Evolutionary conservation across 805 yeast genomes (phyloP).

Genomic region (Wickerhamomyces bovis): DNA sequence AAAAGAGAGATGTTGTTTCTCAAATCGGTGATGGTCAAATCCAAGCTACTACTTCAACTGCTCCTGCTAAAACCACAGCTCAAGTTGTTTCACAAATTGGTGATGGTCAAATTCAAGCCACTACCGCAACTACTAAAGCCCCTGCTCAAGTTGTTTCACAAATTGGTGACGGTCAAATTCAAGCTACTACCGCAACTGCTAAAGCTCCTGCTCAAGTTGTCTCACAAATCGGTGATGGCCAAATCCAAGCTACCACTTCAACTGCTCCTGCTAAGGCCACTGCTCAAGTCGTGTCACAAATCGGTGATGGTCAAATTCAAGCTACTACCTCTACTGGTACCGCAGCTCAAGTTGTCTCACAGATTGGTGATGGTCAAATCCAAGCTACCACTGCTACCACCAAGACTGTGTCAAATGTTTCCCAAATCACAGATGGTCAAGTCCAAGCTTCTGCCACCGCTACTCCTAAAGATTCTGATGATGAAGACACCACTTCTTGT

Average conservation of each 20-base stretch:
- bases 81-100: slow-evolving; percentile 21
- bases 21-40: slow-evolving; percentile 28
- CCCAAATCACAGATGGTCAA: slow-evolving; percentile 18
- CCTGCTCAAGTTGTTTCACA: slow-evolving; percentile 21
- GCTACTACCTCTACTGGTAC: slow-evolving; percentile 14
- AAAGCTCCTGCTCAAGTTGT: slow-evolving; percentile 16
- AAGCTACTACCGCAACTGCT: slow-evolving; percentile 18
- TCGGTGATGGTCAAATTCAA: slow-evolving; percentile 28
- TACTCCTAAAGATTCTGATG: slow-evolving; percentile 17
- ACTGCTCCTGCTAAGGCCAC: slow-evolving; percentile 19
- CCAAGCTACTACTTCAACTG: slow-evolving; percentile 24
- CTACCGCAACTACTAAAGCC: slow-evolving; percentile 18
- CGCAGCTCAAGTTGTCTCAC: slow-evolving; percentile 21
- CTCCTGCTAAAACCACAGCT: slow-evolving; percentile 17
- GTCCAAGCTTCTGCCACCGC: slow-evolving; percentile 22
- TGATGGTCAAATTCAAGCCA: slow-evolving; percentile 27
- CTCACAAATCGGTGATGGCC: slow-evolving; percentile 20
- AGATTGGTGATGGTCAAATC: slow-evolving; percentile 20
- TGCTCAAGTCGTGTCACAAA: slow-evolving; percentile 22
- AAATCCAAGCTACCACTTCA: slow-evolving; percentile 19
- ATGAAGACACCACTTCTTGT: slow-evolving; percentile 34
- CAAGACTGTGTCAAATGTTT: slow-evolving; percentile 23
- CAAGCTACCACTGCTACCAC: slow-evolving; percentile 21
- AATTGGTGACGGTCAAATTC: slow-evolving; percentile 28
- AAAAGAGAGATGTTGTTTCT: slow-evolving; percentile 22